Conservation (phyloP, 2,329 filamentous ascomycete genomes). For the Trichoderma endophyticum region DNA sequence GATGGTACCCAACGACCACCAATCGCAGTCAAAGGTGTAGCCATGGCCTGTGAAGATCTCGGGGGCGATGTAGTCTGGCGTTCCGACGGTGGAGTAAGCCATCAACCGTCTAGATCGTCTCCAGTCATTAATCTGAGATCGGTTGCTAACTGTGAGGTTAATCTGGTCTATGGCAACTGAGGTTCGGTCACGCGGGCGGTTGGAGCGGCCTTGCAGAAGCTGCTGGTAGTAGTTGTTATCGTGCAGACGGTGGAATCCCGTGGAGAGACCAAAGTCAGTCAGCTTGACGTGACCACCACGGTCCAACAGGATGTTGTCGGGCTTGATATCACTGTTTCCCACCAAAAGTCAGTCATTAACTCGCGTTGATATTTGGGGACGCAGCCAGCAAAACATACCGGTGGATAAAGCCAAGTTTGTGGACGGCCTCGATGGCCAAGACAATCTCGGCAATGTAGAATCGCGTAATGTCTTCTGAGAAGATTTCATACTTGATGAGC, state of each 20-base stretch:
- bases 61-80: conserved; percentile 96
- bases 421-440: conserved; percentile 96
- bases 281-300: conserved; percentile 95
- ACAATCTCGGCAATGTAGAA: conserved; percentile 99
- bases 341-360: neutral
- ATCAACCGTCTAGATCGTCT: conserved; percentile 91
- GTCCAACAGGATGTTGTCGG: conserved; percentile 96
- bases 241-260: conserved; percentile 95
- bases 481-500: conserved; percentile 99
- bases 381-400: conserved; percentile 58
- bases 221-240: conserved; percentile 99
- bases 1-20: conserved; percentile 98
- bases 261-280: conserved; percentile 96
- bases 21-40: conserved; percentile 96
- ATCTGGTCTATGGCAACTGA: conserved; percentile 97
- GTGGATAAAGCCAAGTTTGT: conserved; percentile 97
- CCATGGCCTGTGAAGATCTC: conserved; percentile 97
- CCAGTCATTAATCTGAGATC: conserved; percentile 98
- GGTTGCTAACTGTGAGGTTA: conserved; percentile 95
- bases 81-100: conserved; percentile 97
- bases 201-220: conserved; percentile 77
- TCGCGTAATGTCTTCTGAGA: conserved; percentile 95
- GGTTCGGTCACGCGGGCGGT: conserved; percentile 74
- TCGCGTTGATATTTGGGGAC: neutral
- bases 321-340: conserved; percentile 83